Evolutionary conservation across 1,139 yeast species (phyloP).

Genomic region (Pichia sp.): DNA sequence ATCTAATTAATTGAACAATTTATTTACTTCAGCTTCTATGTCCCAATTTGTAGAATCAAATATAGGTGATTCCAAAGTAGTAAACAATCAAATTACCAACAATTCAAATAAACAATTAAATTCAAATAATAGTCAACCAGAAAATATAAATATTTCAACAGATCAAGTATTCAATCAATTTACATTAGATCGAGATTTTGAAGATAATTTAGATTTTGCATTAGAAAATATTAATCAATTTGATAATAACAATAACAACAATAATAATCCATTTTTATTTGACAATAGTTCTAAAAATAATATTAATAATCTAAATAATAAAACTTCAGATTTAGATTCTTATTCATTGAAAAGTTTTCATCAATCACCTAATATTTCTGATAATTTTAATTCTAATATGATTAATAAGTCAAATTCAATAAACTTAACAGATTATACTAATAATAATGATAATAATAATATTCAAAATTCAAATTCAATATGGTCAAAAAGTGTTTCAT

Average conservation of each 20-base stretch:
- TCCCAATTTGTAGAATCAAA: slow-evolving; percentile 4
- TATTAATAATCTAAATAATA: slow-evolving; percentile 3
- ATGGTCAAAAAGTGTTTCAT: slow-evolving; percentile 27
- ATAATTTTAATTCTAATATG: slow-evolving; percentile 8
- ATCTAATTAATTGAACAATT: too few species aligned
- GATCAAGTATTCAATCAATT: slow-evolving; percentile 26
- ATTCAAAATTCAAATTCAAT: slow-evolving; percentile 14
- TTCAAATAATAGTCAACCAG: not conserved
- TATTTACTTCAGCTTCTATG: not conserved
- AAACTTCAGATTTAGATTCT: slow-evolving; percentile 6
- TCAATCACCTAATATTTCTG: slow-evolving; percentile 6
- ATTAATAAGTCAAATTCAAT: not conserved
- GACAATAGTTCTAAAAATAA: slow-evolving; percentile 7
- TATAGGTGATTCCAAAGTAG: slow-evolving; percentile 3
- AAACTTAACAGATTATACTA: not conserved
- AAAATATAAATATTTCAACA: slow-evolving; percentile 14
- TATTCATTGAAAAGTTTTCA: slow-evolving; percentile 14
- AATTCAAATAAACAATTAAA: too few species aligned
- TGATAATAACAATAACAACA: slow-evolving; percentile 5
- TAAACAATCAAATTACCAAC: slow-evolving; percentile 1
- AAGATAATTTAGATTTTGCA: slow-evolving; percentile 30
- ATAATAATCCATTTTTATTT: slow-evolving; percentile 20
- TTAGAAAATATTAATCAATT: slow-evolving; percentile 23
- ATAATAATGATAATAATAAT: not conserved
- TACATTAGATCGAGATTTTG: slow-evolving; percentile 28